Evolutionary conservation across 768 basidiomycete genomes (phyloP).

Genomic region (Boletus reticuloceps): DNA sequence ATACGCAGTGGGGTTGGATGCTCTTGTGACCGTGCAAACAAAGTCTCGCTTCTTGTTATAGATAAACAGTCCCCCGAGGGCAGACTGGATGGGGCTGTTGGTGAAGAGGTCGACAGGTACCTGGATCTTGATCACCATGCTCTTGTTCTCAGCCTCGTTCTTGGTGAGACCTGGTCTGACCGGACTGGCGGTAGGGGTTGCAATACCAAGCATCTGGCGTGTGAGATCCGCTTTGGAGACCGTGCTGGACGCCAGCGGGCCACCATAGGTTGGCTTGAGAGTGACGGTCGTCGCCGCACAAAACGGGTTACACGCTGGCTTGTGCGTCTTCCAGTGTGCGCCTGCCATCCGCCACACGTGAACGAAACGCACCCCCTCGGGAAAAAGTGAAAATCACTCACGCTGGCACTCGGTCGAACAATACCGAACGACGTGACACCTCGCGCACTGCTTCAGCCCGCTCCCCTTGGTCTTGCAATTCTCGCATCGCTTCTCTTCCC

Average conservation of each 20-base stretch:
- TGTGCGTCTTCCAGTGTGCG: slow-evolving; percentile 48
- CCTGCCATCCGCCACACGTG: slow-evolving; percentile 29
- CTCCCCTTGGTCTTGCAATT: slow-evolving; percentile 29
- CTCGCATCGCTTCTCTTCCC: slow-evolving; percentile 45
- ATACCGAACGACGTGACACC: slow-evolving; percentile 47
- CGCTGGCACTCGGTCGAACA: slow-evolving; percentile 57
- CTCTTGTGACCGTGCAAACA: slow-evolving; percentile 39
- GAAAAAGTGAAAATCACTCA: slow-evolving; percentile 24
- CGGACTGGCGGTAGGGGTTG: slow-evolving; percentile 17
- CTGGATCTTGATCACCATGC: slow-evolving; percentile 54
- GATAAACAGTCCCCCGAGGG: slow-evolving; percentile 35
- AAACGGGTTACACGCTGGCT: slow-evolving; percentile 46
- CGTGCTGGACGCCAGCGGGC: slow-evolving; percentile 7
- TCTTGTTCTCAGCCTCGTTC: slow-evolving; percentile 32
- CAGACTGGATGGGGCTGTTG: slow-evolving; percentile 2
- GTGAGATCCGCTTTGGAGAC: slow-evolving; percentile 29
- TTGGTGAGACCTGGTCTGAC: slow-evolving; percentile 21
- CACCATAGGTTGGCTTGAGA: slow-evolving; percentile 42
- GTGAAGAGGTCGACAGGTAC: slow-evolving; percentile 30
- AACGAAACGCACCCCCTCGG: background rate
- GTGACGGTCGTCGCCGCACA: slow-evolving; percentile 41
- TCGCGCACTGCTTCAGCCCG: slow-evolving; percentile 41
- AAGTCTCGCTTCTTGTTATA: slow-evolving; percentile 57
- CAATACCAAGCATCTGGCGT: slow-evolving; percentile 30
- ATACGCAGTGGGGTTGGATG: slow-evolving; percentile 37